Conservation (phyloP, 495 filamentous ascomycete species). For the Tirmania nivea region DNA sequence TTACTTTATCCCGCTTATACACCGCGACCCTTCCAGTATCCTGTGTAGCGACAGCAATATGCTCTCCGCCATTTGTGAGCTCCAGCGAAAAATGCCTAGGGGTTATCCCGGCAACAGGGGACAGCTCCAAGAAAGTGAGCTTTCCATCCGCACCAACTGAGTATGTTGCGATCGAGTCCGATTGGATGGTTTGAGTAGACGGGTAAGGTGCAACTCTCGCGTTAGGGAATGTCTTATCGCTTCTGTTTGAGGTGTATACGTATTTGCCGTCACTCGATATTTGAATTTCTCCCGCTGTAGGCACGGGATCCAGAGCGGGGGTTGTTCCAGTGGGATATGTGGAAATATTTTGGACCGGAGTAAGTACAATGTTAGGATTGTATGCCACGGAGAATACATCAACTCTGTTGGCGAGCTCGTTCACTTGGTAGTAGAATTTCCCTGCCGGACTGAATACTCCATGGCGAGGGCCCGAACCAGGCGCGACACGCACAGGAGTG, state of each 20-base stretch:
- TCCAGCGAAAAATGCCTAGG: conserved; percentile 43
- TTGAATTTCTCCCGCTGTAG: conserved; percentile 35
- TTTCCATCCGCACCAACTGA: conserved; percentile 20
- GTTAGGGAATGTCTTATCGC: conserved; percentile 27
- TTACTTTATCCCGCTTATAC: conserved; percentile 2
- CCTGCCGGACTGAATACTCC: conserved; percentile 33
- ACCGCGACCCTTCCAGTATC: conserved; percentile 2
- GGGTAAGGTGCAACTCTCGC: neutral
- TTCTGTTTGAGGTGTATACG: conserved; percentile 41
- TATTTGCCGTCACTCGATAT: conserved; percentile 38
- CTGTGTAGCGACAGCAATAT: conserved; percentile 7
- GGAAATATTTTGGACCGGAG: conserved; percentile 26
- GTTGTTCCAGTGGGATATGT: conserved; percentile 27
- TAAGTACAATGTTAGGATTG: conserved; percentile 23
- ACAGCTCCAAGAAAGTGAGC: conserved; percentile 29
- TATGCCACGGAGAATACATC: conserved; percentile 38
- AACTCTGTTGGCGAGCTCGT: conserved; percentile 39
- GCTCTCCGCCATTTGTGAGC: conserved; percentile 3
- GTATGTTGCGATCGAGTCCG: conserved; percentile 28
- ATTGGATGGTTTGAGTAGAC: neutral
- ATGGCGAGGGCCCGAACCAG: conserved; percentile 47
- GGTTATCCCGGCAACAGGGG: conserved; percentile 33
- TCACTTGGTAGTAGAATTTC: conserved; percentile 36
- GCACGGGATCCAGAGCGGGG: conserved; percentile 18
- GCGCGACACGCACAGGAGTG: conserved; percentile 17